Evolutionary conservation across 257 asterid species (phyloP).

Genomic region (Fraxinus americana): DNA sequence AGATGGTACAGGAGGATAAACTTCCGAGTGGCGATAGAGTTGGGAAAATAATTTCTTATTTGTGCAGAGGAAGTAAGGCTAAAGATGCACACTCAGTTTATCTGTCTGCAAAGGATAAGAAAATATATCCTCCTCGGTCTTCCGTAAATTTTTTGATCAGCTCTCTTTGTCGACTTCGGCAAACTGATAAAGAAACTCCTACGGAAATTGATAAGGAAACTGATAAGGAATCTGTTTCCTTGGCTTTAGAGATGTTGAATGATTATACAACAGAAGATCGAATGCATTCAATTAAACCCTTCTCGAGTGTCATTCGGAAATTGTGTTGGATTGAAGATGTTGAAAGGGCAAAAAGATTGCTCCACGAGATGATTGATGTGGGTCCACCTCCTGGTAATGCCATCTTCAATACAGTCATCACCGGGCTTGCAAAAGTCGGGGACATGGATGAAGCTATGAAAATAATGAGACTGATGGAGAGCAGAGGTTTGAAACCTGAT

Average conservation of each 20-base stretch:
- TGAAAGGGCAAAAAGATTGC: conserved; percentile 58
- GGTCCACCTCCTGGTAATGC: conserved; percentile 89
- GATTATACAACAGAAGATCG: conserved; percentile 52
- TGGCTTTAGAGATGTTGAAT: conserved; percentile 63
- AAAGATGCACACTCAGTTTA: conserved; percentile 80
- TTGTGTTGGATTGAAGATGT: conserved; percentile 75
- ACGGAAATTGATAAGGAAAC: conserved; percentile 37
- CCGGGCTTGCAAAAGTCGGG: conserved; percentile 61
- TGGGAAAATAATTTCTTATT: conserved; percentile 63
- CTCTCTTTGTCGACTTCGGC: conserved; percentile 52
- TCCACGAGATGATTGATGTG: conserved; percentile 61
- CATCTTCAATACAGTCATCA: conserved; percentile 65
- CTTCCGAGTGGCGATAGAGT: conserved; percentile 57
- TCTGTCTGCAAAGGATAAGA: conserved; percentile 65
- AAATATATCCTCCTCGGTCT: conserved; percentile 45
- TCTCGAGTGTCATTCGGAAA: conserved; percentile 57
- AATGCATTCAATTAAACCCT: conserved; percentile 56
- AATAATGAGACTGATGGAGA: conserved; percentile 58
- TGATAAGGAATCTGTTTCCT: conserved; percentile 49
- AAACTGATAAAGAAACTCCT: conserved; percentile 31
- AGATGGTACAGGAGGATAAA: conserved; percentile 61
- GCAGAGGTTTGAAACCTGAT: conserved; percentile 83
- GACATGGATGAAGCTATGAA: conserved; percentile 63
- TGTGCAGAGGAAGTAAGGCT: conserved; percentile 69
- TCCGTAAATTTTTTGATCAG: conserved; percentile 48